Evolutionary conservation across 257 asterid species (phyloP), one percentile per base, ranked within the genome.

Genomic region (Coffea eugenioides): DNA sequence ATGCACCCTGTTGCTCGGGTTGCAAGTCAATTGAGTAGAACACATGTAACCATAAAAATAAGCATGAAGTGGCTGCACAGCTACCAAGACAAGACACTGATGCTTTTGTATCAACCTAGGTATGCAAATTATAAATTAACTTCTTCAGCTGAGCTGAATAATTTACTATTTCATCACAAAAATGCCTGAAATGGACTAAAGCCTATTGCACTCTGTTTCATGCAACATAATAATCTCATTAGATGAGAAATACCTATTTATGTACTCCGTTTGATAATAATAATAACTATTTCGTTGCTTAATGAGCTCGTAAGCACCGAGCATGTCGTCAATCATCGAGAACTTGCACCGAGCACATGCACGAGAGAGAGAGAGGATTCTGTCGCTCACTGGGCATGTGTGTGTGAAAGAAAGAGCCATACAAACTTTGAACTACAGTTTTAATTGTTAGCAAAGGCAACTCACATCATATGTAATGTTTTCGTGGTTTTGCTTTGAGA

Each of bases 381-480:
- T 65, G 34, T 31, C 34, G 1, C 34, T 31, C 34, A 31, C 34
- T 31, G 34, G 34, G 34, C 34, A 0, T 31, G 62, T 83, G 84
- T 64, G 74, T 77, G 59, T 67, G 80, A 57, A 69, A 52, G 79
- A 39, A 74, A 56, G 79, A 52, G 76, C 25, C 7, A 20, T 25
- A 36, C 13, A 73, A 39, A 4, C 71, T 64, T 76, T 76, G 77
- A 57, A 69, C 61, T 80, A 67, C 41, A 68, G 66, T 57, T 74
- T 89, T 88, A 77, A 89, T 85, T 88, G 97, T 84, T 89, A 83
- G 68, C 86, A 83, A 93, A 93, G 93, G 91, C 88, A 92, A 84
- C 87, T 82, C 91, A 69, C 51, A 56, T 36, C 88, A 80, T 87
- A 83, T 88, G 80, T 80, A 80, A 79, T 39, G 87, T 73, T 85